Evolutionary conservation across 2,329 filamentous ascomycete genomes (phyloP).

Genomic region (Neobulgaria alba): DNA sequence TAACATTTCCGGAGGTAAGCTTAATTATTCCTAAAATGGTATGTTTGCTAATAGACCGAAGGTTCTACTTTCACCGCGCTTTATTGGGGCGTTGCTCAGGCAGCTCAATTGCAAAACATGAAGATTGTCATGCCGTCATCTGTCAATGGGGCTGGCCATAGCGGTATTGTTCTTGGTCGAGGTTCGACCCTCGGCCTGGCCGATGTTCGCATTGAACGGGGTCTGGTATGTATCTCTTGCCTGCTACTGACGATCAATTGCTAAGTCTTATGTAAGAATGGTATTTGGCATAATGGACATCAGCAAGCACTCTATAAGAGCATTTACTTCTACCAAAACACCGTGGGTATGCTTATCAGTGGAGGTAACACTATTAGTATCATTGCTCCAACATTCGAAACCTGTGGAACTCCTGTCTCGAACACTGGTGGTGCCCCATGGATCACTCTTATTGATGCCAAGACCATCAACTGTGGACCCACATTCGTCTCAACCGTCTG

Average conservation of each 20-base stretch:
- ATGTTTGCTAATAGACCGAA: neutral
- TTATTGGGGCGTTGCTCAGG: conserved; percentile 7
- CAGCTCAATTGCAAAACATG: conserved; percentile 2
- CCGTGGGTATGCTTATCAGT: conserved; percentile 1
- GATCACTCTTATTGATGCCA: conserved; percentile 4
- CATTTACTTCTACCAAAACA: conserved; percentile 7
- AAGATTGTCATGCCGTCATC: conserved; percentile 5
- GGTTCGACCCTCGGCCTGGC: conserved; percentile 5
- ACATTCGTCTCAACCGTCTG: neutral
- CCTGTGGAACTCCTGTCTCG: conserved; percentile 2
- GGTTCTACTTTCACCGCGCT: conserved; percentile 2
- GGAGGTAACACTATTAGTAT: conserved; percentile 5
- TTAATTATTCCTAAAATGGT: neutral
- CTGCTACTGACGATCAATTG: too few relatives aligned
- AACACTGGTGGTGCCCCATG: conserved; percentile 2
- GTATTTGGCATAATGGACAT: conserved; percentile 4
- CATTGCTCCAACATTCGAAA: conserved; percentile 4
- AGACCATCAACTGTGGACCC: conserved; percentile 4
- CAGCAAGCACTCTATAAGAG: conserved; percentile 6
- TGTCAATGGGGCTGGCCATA: conserved; percentile 1
- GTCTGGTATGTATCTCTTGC: conserved; percentile 3
- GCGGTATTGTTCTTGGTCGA: conserved; percentile 2
- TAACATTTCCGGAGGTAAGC: conserved; percentile 2
- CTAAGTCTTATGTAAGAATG: conserved; percentile 2
- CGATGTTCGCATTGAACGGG: conserved; percentile 2